Evolutionary conservation across 1,284 basidiomycete genomes (phyloP).

Genomic region (Malassezia sp.): DNA sequence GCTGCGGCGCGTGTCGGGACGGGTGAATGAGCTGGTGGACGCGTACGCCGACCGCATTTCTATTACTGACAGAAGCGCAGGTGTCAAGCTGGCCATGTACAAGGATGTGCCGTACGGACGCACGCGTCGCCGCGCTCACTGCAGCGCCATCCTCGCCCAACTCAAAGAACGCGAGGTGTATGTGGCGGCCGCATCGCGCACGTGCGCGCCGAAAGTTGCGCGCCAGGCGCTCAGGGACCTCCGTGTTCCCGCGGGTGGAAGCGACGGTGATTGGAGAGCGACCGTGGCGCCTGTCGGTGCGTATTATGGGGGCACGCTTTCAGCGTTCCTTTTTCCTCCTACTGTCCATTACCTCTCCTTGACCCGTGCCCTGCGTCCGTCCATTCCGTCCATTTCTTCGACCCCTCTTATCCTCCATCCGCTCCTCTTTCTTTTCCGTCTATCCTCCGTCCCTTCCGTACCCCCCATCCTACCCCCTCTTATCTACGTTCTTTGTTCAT

Average conservation of each 20-base stretch:
- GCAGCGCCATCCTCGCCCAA: slow-evolving; percentile 26
- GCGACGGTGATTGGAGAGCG: too few species aligned
- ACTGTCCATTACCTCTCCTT: too few species aligned
- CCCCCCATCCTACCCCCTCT: too few species aligned
- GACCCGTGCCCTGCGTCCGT: too few species aligned
- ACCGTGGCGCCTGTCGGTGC: too few species aligned
- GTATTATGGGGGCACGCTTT: too few species aligned
- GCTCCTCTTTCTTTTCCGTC: too few species aligned
- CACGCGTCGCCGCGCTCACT: background rate
- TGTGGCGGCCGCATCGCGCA: slow-evolving; percentile 34
- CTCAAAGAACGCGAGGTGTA: slow-evolving; percentile 18
- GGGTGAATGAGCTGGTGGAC: slow-evolving; percentile 34
- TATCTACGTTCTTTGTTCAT: too few species aligned
- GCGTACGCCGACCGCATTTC: slow-evolving; percentile 11
- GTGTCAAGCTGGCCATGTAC: slow-evolving; percentile 28
- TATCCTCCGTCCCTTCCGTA: too few species aligned
- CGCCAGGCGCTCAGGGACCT: slow-evolving; percentile 34
- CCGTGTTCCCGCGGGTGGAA: slow-evolving; percentile 13
- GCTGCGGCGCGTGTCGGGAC: slow-evolving; percentile 18
- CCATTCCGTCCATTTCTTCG: too few species aligned
- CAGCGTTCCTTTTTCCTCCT: too few species aligned
- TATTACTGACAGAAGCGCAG: background rate
- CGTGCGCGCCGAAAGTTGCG: slow-evolving; percentile 30
- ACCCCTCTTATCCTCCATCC: too few species aligned
- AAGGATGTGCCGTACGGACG: slow-evolving; percentile 33